A percentile compares a stretch with the other conserved stretches of the same genome.
Evolutionary conservation across 768 basidiomycete genomes (phyloP).

Genomic region (Macrocybe gigantea): DNA sequence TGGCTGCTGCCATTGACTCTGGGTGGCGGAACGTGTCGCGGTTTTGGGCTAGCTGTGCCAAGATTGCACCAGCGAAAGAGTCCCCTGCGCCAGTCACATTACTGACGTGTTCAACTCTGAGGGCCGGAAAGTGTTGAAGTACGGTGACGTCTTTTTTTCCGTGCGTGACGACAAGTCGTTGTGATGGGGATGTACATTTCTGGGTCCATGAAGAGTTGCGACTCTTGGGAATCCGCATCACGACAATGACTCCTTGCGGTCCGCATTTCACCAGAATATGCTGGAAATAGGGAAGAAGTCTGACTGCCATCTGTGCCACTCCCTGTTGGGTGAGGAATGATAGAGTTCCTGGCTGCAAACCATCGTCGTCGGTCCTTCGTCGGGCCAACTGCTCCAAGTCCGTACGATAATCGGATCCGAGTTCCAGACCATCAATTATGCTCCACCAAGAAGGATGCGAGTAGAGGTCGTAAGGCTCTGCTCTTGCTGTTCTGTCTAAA

Average conservation of each 20-base stretch:
- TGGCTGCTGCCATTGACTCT: constrained; percentile 31
- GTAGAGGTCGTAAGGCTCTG: constrained; percentile 42
- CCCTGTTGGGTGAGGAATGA: constrained; percentile 66
- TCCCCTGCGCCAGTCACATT: constrained; percentile 94
- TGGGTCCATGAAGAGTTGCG: constrained; percentile 43
- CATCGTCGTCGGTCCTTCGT: constrained; percentile 33
- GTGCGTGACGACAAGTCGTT: constrained; percentile 47
- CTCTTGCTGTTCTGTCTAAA: constrained; percentile 45
- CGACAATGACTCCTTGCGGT: constrained; percentile 55
- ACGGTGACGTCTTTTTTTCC: constrained; percentile 48
- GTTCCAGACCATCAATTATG: constrained; percentile 52
- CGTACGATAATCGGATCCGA: constrained; percentile 62
- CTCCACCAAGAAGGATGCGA: constrained; percentile 60
- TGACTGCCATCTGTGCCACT: constrained; percentile 72
- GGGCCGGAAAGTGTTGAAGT: constrained; percentile 69
- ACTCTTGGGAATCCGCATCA: constrained; percentile 47
- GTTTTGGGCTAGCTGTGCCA: constrained; percentile 55
- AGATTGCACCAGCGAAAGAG: constrained; percentile 76
- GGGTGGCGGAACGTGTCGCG: constrained; percentile 43
- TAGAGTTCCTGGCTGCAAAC: constrained; percentile 37
- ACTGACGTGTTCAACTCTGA: constrained; percentile 34
- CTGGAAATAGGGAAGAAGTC: constrained; percentile 80
- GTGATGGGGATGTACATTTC: constrained; percentile 38
- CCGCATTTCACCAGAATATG: constrained; percentile 87
- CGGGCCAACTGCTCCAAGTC: constrained; percentile 59